Evolutionary conservation across 176 grass and related monocot genomes (phyloP).

Genomic region (Luzula sylvatica): DNA sequence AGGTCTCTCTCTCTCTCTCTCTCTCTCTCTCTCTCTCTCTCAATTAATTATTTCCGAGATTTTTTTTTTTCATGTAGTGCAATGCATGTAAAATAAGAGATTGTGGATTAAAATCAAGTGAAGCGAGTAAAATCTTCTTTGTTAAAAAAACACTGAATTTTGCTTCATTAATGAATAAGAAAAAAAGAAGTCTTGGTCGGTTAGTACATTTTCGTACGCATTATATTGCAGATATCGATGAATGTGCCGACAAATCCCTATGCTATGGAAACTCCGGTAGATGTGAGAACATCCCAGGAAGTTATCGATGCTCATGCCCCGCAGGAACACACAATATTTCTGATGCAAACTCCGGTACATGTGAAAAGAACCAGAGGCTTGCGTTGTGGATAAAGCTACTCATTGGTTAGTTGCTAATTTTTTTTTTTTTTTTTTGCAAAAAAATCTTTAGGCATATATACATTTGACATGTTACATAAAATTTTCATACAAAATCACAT

Average conservation of each 20-base stretch:
- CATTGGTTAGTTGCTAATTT: constrained; percentile 26
- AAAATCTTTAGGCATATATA: too few species aligned
- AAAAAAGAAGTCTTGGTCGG: background rate
- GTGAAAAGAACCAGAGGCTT: background rate
- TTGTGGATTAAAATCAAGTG: too few species aligned
- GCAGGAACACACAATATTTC: constrained; percentile 19
- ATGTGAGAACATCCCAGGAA: constrained; percentile 32
- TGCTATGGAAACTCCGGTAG: constrained; percentile 39
- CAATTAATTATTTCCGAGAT: background rate
- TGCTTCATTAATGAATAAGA: background rate
- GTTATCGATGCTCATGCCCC: constrained; percentile 33
- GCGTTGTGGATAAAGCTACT: constrained; percentile 33
- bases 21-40: too few species aligned
- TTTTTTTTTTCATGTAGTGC: background rate
- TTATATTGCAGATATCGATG: constrained; percentile 41
- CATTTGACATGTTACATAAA: too few species aligned
- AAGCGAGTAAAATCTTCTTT: background rate
- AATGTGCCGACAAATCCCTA: constrained; percentile 32
- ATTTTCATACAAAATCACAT: too few species aligned
- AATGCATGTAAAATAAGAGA: too few species aligned
- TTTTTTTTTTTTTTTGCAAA: too few species aligned
- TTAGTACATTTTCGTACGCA: background rate
- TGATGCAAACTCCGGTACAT: constrained; percentile 35
- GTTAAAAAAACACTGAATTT: background rate
- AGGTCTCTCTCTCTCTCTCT: too few species aligned